Evolutionary conservation across 2,329 filamentous ascomycete species (phyloP), one percentile per base, ranked within the genome.

Genomic region (Alternaria angustiovoidea): DNA sequence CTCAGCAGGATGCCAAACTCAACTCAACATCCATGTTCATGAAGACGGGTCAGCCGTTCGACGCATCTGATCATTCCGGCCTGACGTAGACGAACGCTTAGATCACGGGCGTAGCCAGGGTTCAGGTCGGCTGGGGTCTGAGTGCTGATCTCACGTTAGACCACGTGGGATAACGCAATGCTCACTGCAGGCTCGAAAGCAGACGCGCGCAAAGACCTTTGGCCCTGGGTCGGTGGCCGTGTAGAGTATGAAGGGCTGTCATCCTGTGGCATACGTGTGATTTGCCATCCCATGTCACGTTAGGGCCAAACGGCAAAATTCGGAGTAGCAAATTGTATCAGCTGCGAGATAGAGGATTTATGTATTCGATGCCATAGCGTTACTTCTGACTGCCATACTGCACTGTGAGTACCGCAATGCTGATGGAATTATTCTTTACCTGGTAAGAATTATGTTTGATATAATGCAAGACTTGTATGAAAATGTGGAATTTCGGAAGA

Each of bases 71-170:
- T 36, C 32, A 20, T n/a, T 36, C 8, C 32, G 20, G 24, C 34
- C 30, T 49, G 8, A 49, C 46, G 20, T 22, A 49, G 46, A 49
- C 32, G 46, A 49, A 36, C n/a, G 46, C 46, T 36, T 22, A 8
- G 22, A 36, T 26, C 46, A 49, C 46, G 32, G 46, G 46, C 34
- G 46, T 46, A 30, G 26, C 24, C 46, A 49, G 46, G 46, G 32
- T 24, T 38, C 30, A 49, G 16, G 18, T 14, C 14, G 46, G 22
- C 39, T 22, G 46, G 22, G 46, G 46, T 22, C 20, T 18, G 46
- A 28, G 32, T 38, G 46, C 46, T 49, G 20, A 49, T n/a, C 46
- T 49, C 20, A 49, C 30, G 46, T 49, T 49, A n/a, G 46, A 38
- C 22, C 46, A 30, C 7, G 30, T 38, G 46, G 32, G 30, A 49